These are phyloP conservation scores for Anaeromyces robustus DNA, from an alignment of 192 early-diverging fungal genomes.

Conservation along the genomic window DNA sequence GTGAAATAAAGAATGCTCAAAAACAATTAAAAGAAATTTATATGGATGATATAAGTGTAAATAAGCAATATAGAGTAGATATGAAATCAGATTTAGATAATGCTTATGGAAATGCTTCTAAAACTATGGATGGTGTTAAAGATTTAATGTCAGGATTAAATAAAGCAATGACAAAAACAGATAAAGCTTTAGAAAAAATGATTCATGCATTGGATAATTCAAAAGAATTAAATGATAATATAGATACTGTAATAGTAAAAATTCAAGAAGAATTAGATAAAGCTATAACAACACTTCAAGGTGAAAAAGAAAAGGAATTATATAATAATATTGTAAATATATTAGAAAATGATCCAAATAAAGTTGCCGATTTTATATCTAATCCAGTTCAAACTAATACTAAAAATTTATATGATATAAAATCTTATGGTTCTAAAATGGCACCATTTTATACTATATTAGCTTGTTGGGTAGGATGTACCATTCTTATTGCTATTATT, in stretches of 20 bases:
- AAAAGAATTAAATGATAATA: neutral
- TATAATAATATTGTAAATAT: neutral
- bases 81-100: neutral
- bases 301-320: neutral
- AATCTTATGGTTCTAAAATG: neutral
- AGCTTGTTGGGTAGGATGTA: neutral
- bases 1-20: neutral
- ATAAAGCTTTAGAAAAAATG: neutral
- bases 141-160: neutral
- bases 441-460: neutral
- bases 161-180: neutral
- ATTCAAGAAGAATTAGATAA: neutral
- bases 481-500: neutral
- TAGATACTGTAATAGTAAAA: neutral
- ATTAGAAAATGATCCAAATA: neutral
- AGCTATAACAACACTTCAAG: neutral
- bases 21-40: neutral
- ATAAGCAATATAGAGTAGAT: neutral
- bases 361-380: neutral
- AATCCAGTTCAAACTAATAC: neutral
- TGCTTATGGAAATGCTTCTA: neutral
- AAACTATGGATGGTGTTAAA: neutral
- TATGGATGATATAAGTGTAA: neutral
- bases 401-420: neutral
- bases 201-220: neutral